These are phyloP conservation scores for Nakaseomyces nivariensis DNA, from an alignment of 1,139 yeast genomes.

Conservation along the genomic window DNA sequence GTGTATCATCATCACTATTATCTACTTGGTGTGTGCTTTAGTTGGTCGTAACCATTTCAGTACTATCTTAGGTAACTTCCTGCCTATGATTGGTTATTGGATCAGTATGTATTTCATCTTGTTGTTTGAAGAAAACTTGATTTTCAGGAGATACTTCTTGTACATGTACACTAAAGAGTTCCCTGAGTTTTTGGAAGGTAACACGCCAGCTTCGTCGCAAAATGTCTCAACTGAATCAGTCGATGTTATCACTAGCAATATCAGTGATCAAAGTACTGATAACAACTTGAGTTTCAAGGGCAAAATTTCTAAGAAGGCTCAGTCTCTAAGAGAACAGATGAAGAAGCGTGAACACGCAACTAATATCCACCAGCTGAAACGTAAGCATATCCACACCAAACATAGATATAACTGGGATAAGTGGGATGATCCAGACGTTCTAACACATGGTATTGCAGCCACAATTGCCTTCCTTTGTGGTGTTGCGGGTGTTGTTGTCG, in stretches of 20 bases:
- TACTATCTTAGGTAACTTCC: conserved; percentile 69
- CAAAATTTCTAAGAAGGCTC: conserved; percentile 1
- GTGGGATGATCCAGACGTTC: conserved; percentile 48
- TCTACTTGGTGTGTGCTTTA: conserved; percentile 59
- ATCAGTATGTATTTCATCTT: conserved; percentile 69
- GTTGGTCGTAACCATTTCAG: conserved; percentile 73
- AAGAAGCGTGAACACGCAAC: conserved; percentile 4
- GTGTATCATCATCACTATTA: conserved; percentile 54
- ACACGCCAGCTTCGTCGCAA: background rate
- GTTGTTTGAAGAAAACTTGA: conserved; percentile 60
- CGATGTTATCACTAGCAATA: background rate
- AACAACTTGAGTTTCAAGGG: background rate
- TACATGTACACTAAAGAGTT: conserved; percentile 49
- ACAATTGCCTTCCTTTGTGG: conserved; percentile 50
- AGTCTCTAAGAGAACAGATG: background rate
- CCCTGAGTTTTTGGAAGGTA: conserved; percentile 16
- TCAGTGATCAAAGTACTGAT: conserved; percentile 5
- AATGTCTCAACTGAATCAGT: background rate
- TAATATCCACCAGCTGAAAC: conserved; percentile 17
- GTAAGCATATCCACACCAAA: conserved; percentile 14
- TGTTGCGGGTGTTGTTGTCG: conserved; percentile 68
- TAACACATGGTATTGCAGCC: conserved; percentile 61
- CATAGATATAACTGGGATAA: conserved; percentile 51
- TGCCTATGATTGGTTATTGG: conserved; percentile 96
- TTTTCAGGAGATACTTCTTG: conserved; percentile 50